Evolutionary conservation across 1,139 yeast species (phyloP).

Genomic region (Blastobotrys persicus): DNA sequence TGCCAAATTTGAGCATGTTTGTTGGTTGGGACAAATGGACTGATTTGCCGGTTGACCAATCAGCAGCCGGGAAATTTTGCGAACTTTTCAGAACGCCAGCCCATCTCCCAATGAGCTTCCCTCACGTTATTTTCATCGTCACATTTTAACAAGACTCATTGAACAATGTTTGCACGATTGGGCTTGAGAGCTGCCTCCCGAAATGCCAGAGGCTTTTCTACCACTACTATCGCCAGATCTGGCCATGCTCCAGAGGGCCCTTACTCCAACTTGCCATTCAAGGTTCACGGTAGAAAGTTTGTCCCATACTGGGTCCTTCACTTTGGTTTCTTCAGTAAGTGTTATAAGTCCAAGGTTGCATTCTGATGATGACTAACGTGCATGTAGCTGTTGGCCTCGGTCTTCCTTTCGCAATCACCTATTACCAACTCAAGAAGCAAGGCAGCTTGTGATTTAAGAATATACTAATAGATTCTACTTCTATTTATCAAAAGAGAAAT

Average conservation of each 20-base stretch:
- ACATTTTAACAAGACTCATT: constrained; percentile 1
- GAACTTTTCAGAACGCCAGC: constrained; percentile 3
- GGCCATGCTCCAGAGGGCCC: constrained; percentile 75
- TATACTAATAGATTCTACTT: constrained; percentile 8
- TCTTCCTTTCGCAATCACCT: constrained; percentile 40
- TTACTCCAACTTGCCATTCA: constrained; percentile 90
- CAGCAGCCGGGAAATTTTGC: constrained; percentile 14
- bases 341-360: no score
- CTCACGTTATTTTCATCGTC: constrained; percentile 10
- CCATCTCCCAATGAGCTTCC: constrained; percentile 2
- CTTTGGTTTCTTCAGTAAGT: constrained; percentile 70
- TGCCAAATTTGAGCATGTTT: not conserved
- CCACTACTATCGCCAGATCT: constrained; percentile 31
- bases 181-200: constrained; percentile 27
- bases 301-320: constrained; percentile 80
- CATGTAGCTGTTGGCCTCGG: constrained; percentile 37
- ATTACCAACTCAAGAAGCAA: constrained; percentile 41
- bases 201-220: constrained; percentile 32
- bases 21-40: constrained; percentile 10
- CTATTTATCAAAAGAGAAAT: not conserved
- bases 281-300: constrained; percentile 79
- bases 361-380: constrained; percentile 10
- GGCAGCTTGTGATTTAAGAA: constrained; percentile 22
- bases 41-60: constrained; percentile 19
- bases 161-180: constrained; percentile 24